phyloP scores from a whole-genome alignment of 345 rosid genomes.

The Garcia nutans region DNA sequence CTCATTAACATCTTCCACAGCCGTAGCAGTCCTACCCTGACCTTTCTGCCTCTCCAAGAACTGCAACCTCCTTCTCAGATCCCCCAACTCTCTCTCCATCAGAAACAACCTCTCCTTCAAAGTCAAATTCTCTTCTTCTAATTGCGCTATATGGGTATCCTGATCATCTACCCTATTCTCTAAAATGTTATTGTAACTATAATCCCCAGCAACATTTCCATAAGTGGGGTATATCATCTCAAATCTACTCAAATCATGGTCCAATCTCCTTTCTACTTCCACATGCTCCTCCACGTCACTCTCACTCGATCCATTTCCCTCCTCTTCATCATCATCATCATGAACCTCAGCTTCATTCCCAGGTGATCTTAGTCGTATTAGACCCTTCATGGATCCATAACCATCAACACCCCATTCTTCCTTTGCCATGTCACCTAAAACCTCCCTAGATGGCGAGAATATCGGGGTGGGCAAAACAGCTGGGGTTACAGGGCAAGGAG shows the following conservation, averaged over 20 bases:
- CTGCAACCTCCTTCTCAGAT: slow-evolving; percentile 83
- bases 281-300: slow-evolving; percentile 98
- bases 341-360: slow-evolving; percentile 51
- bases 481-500: slow-evolving; percentile 91
- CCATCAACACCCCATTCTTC: slow-evolving; percentile 99
- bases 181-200: slow-evolving; percentile 65
- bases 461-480: slow-evolving; percentile 82
- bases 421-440: slow-evolving; percentile 89
- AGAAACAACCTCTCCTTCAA: slow-evolving; percentile 84
- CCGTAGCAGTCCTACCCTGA: slow-evolving; percentile 20
- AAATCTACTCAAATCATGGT: slow-evolving; percentile 94
- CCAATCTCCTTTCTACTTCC: slow-evolving; percentile 89
- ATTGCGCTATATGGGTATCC: slow-evolving; percentile 80
- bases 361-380: slow-evolving; percentile 78
- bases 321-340: slow-evolving; percentile 90
- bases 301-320: slow-evolving; percentile 79
- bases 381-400: slow-evolving; percentile 98
- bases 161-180: slow-evolving; percentile 97
- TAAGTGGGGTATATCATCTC: slow-evolving; percentile 91
- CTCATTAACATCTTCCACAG: slow-evolving; percentile 48
- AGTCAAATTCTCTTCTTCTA: slow-evolving; percentile 93
- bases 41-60: slow-evolving; percentile 68
- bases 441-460: slow-evolving; percentile 83
- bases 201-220: slow-evolving; percentile 32
- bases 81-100: slow-evolving; percentile 88